phyloP scores from a whole-genome alignment of 768 basidiomycete genomes.

The Lactarius sp. region DNA sequence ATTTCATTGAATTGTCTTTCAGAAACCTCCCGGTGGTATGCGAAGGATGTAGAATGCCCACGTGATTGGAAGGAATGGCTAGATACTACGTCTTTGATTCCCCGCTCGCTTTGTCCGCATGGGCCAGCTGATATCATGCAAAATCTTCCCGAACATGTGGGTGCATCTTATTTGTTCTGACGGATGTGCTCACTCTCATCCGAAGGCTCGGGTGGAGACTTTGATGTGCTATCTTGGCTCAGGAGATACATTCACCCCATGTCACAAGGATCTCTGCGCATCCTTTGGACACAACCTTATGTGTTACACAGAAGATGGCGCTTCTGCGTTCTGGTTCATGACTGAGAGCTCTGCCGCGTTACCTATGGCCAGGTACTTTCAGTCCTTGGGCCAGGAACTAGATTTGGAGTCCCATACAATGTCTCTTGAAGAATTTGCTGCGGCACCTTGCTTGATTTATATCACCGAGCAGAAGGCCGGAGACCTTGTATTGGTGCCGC shows the following conservation, averaged over 20 bases:
- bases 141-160: slow-evolving; percentile 49
- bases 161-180: slow-evolving; percentile 26
- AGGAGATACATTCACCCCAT: slow-evolving; percentile 79
- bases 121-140: slow-evolving; percentile 53
- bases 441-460: slow-evolving; percentile 65
- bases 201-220: slow-evolving; percentile 50
- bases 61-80: slow-evolving; percentile 61
- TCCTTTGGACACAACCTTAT: slow-evolving; percentile 85
- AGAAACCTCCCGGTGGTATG: slow-evolving; percentile 66
- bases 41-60: slow-evolving; percentile 75
- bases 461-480: slow-evolving; percentile 69
- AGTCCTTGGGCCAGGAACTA: slow-evolving; percentile 49
- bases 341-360: slow-evolving; percentile 56
- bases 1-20: slow-evolving; percentile 11
- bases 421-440: slow-evolving; percentile 55
- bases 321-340: slow-evolving; percentile 86
- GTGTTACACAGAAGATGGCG: slow-evolving; percentile 70
- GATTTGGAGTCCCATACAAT: slow-evolving; percentile 71
- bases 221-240: slow-evolving; percentile 83
- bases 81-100: slow-evolving; percentile 42
- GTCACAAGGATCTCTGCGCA: slow-evolving; percentile 80
- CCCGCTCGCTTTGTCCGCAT: slow-evolving; percentile 47
- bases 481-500: slow-evolving; percentile 77
- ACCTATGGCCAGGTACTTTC: slow-evolving; percentile 53
- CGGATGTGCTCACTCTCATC: slow-evolving; percentile 1